Base-by-base conservation (phyloP, 768 basidiomycete species). In the Ramaria sp. region DNA sequence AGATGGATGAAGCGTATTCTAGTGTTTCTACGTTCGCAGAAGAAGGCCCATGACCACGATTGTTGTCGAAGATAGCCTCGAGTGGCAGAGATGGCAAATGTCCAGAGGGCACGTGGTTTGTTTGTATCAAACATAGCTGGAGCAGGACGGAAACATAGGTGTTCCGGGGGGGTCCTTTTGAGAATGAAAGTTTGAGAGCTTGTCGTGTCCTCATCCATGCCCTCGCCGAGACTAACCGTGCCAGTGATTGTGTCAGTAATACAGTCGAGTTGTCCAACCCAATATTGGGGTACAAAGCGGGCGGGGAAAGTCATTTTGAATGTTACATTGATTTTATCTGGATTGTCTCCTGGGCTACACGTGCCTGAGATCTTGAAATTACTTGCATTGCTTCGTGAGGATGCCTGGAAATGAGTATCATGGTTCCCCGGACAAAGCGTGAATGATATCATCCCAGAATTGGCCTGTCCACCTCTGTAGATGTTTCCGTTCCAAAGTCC, bases 21-120 rank as follows among this genome's bases (percentile, higher is more conserved):
- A 13, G 59, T 59, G n/a, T 43, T 13, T 43, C 42, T 22, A 11
- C 71, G 62, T 50, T 66, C 58, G 48, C 62, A 59, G 63, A 72
- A 67, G 59, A 62, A 68, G 4, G 60, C 51, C 69, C 68, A 70
- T 1, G 69, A 66, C 64, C 66, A 70, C 10, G 54, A 37, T 31
- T 61, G 59, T 39, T 59, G 59, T 12, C 67, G 65, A 9, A 65
- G 61, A 10, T 63, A 49, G 52, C 66, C 54, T 42, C 55, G 43
- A 13, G 63, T 61, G 13, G 68, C 65, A 0, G 62, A 54, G 15
- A 65, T 51, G 0, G 72, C 73, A 50, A 68, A 72, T 7, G 56
- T 62, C 72, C 72, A 74, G 9, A 70, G 56, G 1, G 70, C 66
- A 3, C 62, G 59, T n/a, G 66, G 30, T 47, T 61, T 65, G 59